phyloP scores from a whole-genome alignment of 164 flowering plant genomes.

The Vitis labrusca region DNA sequence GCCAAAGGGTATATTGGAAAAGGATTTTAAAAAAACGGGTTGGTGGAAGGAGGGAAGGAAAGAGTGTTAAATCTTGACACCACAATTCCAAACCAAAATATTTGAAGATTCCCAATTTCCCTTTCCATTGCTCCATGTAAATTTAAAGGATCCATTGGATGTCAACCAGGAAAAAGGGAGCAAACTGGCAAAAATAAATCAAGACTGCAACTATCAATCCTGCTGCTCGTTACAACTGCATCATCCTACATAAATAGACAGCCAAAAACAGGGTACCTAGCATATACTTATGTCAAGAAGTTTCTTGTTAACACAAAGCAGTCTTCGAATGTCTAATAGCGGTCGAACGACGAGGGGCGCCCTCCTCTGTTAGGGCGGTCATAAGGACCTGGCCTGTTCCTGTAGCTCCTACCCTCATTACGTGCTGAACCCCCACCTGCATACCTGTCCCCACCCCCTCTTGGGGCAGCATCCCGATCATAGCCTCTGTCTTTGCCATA shows the following conservation, averaged over 20 bases:
- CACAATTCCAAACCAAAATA: too few relatives aligned
- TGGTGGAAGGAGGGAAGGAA: too few relatives aligned
- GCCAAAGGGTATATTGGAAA: too few relatives aligned
- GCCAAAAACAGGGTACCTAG: neutral
- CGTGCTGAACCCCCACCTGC: constrained; percentile 68
- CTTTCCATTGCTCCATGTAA: too few relatives aligned
- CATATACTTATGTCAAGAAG: neutral
- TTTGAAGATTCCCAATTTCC: too few relatives aligned
- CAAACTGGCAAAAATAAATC: too few relatives aligned
- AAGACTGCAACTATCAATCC: too few relatives aligned
- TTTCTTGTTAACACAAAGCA: neutral
- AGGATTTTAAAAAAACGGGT: too few relatives aligned
- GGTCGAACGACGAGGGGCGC: constrained; percentile 71
- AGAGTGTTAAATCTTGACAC: too few relatives aligned
- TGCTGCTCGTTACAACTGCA: neutral
- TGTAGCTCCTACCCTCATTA: constrained; percentile 61
- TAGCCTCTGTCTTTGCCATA: constrained; percentile 73
- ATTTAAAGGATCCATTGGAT: too few relatives aligned
- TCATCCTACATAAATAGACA: constrained; percentile 1
- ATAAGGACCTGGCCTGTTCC: constrained; percentile 79
- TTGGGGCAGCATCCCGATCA: constrained; percentile 66
- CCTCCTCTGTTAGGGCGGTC: constrained; percentile 76
- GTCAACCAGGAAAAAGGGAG: too few relatives aligned
- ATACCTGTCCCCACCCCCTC: constrained; percentile 61
- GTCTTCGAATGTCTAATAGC: constrained; percentile 30